Percentiles rank a stretch among this genome's conserved stretches.
These are phyloP conservation scores for Schwanniomyces vanrijiae DNA, from an alignment of 805 yeast genomes.

Conservation along the genomic window DNA sequence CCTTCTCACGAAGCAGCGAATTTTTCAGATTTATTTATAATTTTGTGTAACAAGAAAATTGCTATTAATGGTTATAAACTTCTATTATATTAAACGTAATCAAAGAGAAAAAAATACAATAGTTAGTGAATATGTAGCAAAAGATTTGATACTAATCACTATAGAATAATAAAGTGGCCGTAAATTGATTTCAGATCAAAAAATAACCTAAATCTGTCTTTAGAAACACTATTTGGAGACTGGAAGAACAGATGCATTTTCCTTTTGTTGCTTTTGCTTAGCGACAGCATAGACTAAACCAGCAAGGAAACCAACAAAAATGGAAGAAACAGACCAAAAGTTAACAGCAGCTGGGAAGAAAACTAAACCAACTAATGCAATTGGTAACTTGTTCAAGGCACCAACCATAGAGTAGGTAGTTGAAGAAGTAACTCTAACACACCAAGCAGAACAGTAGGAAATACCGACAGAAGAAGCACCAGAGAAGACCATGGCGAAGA, in stretches of 20 bases:
- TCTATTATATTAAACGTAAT: not conserved
- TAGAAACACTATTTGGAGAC: conserved; percentile 8
- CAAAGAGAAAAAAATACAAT: not conserved
- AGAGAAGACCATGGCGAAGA: conserved; percentile 83
- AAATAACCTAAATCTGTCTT: not conserved
- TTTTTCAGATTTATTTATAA: not conserved
- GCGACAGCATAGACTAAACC: conserved; percentile 96
- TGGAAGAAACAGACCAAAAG: conserved; percentile 87
- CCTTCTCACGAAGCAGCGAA: not conserved
- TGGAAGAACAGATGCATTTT: conserved; percentile 31
- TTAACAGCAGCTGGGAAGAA: conserved; percentile 95
- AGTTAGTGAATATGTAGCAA: not conserved
- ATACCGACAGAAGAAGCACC: conserved; percentile 96
- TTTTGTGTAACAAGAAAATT: conserved; percentile 4
- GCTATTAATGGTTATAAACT: not conserved
- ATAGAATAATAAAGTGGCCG: not conserved
- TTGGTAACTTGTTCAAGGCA: conserved; percentile 96
- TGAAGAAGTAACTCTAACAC: conserved; percentile 97
- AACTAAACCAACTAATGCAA: conserved; percentile 90
- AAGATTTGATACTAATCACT: not conserved
- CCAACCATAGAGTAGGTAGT: conserved; percentile 99
- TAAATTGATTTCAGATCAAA: not conserved
- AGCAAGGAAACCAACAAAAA: conserved; percentile 89
- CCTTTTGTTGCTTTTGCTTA: conserved; percentile 81
- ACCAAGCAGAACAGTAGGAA: conserved; percentile 99